phyloP scores from a whole-genome alignment of 2,329 filamentous ascomycete genomes.

The Arthrinium puccinioides region DNA sequence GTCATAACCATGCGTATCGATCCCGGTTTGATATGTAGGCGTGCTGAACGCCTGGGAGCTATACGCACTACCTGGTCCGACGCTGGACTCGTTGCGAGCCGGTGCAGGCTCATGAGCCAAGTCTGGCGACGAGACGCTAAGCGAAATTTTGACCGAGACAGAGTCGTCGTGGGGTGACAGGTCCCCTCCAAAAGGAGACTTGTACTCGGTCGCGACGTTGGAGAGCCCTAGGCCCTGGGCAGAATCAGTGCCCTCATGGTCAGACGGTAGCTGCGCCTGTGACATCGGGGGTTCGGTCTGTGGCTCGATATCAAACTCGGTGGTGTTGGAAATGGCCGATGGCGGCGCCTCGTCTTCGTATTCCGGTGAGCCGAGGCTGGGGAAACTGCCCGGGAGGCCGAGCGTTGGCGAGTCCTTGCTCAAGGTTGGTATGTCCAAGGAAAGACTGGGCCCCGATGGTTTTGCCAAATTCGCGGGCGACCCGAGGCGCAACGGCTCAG shows the following conservation, averaged over 20 bases:
- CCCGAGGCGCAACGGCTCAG: too few relatives aligned
- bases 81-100: constrained; percentile 15
- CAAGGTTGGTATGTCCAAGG: too few relatives aligned
- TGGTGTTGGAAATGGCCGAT: constrained; percentile 55
- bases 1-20: constrained; percentile 41
- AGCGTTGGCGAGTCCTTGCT: constrained; percentile 60
- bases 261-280: constrained; percentile 11
- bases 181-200: constrained; percentile 44
- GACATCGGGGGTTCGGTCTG: constrained; percentile 49
- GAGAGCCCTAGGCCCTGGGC: constrained; percentile 10
- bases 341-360: constrained; percentile 41
- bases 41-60: constrained; percentile 32
- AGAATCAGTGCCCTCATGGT: background rate
- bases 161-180: constrained; percentile 28
- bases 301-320: constrained; percentile 67
- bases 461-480: too few relatives aligned
- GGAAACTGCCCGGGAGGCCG: constrained; percentile 58
- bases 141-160: constrained; percentile 31
- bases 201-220: constrained; percentile 40
- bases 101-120: constrained; percentile 17
- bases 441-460: too few relatives aligned
- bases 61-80: constrained; percentile 23
- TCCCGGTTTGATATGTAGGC: constrained; percentile 35
- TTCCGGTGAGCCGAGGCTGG: constrained; percentile 29
- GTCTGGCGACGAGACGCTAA: constrained; percentile 24